Conservation (phyloP, 164 flowering plant genomes). For the Tetrastigma voinierianum region DNA sequence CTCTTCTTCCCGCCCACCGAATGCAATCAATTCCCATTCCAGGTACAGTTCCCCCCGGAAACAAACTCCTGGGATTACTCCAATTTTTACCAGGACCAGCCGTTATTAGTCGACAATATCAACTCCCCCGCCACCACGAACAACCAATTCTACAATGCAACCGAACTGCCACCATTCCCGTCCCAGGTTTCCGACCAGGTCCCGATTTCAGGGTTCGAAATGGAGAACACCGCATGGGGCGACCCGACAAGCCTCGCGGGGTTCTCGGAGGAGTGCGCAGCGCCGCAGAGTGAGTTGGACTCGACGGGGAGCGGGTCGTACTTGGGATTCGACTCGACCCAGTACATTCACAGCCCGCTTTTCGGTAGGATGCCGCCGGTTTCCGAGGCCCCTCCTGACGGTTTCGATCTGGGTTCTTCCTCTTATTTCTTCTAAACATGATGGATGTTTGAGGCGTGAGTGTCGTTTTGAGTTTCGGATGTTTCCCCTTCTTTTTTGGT, state of each 20-base stretch:
- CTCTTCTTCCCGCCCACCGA: no score
- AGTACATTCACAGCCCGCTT: constrained; percentile 47
- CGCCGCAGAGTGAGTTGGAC: constrained; percentile 9
- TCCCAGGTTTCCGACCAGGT: not conserved
- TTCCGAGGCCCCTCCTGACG: constrained; percentile 32
- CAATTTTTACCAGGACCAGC: not conserved
- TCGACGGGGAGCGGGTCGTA: constrained; percentile 13
- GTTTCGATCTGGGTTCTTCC: constrained; percentile 39
- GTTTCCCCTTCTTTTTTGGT: no score
- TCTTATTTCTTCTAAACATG: constrained; percentile 31
- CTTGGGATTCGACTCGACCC: constrained; percentile 27
- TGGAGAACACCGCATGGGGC: no score
- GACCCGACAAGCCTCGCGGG: constrained; percentile 2
- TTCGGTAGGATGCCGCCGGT: constrained; percentile 50
- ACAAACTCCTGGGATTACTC: not conserved
- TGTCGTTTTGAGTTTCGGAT: no score
- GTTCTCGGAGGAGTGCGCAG: constrained; percentile 9
- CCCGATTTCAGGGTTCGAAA: no score
- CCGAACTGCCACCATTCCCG: constrained; percentile 25
- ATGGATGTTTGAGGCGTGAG: no score
- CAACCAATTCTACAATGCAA: not conserved
- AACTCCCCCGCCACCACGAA: not conserved
- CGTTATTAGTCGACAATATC: no score
- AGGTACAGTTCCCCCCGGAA: no score
- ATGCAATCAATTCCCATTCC: no score